Base-by-base conservation (phyloP, 2,329 filamentous ascomycete genomes). In the Colletotrichum trifolii region DNA sequence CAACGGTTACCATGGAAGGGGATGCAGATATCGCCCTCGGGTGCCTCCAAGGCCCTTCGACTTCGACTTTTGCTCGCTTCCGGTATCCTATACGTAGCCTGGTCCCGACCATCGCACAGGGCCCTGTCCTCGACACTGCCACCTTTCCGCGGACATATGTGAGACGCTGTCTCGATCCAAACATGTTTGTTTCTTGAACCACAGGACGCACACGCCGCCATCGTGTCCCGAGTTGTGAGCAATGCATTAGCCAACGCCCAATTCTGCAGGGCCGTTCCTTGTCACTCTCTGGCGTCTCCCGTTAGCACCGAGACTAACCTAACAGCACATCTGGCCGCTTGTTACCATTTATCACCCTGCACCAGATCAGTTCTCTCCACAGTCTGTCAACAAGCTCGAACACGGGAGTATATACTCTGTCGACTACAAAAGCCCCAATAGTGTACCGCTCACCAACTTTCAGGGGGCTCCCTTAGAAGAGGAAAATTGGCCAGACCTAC, bases 181-280 rank as follows among this genome's bases (percentile, higher is more conserved):
- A 54, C 48, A 50, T 36, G 60, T 54, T 59, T 54, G 25, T 60
- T 57, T 47, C 38, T 38, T 58, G 54, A 64, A 40, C 34, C 49
- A 43, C 36, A 40, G 49, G 34, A 50, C 60, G 64, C 64, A 64
- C 64, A 45, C 49, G 50, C 53, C 63, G 43, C 54, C 60, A 57
- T 52, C 35, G n/a, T 48, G 46, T 25, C 59, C 52, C 35, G 38
- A 36, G 10, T 17, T 33, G 17, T 33, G 42, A 53, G 13, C 45
- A 17, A 33, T 56, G 47, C 40, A 46, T 42, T 50, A 42, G 35
- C 40, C 33, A 50, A 13, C 35, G 40, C 25, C 25, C 36, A 65
- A 17, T 38, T 17, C 39, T 36, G 13, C 58, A 47, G 33, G 58
- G 58, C 42, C 10, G 8, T 39, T 33, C 59, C 58, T 54, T 53